phyloP scores from a whole-genome alignment of 2,329 filamentous ascomycete species.

The Aspergillus thermomutatus region DNA sequence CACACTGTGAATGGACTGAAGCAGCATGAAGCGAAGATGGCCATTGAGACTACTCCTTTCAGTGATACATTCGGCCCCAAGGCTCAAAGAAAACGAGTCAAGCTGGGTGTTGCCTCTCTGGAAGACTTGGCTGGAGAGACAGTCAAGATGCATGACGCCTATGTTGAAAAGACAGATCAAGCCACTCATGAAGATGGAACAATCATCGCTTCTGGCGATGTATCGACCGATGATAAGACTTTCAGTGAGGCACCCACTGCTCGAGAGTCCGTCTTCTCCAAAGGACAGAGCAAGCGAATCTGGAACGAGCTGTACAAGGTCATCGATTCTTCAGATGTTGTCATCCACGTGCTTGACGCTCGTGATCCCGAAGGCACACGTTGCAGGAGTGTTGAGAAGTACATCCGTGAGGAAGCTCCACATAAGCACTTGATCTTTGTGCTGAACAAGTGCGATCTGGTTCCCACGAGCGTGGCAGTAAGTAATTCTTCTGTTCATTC shows the following conservation, averaged over 20 bases:
- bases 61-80: constrained; percentile 89
- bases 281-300: constrained; percentile 92
- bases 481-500: constrained; percentile 48
- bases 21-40: constrained; percentile 90
- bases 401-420: constrained; percentile 85
- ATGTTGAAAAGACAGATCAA: constrained; percentile 76
- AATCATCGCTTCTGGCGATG: constrained; percentile 55
- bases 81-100: constrained; percentile 86
- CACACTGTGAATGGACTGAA: constrained; percentile 78
- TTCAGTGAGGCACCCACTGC: constrained; percentile 53
- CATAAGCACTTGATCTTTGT: constrained; percentile 95
- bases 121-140: constrained; percentile 77
- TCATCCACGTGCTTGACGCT: constrained; percentile 91
- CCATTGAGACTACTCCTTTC: constrained; percentile 83
- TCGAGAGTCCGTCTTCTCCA: constrained; percentile 85
- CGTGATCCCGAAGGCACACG: constrained; percentile 86
- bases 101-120: constrained; percentile 78
- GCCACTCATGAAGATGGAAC: constrained; percentile 71
- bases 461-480: constrained; percentile 92
- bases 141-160: constrained; percentile 75
- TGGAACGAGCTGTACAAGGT: constrained; percentile 97
- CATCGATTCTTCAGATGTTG: constrained; percentile 91
- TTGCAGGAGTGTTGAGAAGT: constrained; percentile 88
- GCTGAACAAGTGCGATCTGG: constrained; percentile 86
- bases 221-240: constrained; percentile 44